phyloP scores from a whole-genome alignment of 768 basidiomycete species.

The Boletus vinaceobasis region DNA sequence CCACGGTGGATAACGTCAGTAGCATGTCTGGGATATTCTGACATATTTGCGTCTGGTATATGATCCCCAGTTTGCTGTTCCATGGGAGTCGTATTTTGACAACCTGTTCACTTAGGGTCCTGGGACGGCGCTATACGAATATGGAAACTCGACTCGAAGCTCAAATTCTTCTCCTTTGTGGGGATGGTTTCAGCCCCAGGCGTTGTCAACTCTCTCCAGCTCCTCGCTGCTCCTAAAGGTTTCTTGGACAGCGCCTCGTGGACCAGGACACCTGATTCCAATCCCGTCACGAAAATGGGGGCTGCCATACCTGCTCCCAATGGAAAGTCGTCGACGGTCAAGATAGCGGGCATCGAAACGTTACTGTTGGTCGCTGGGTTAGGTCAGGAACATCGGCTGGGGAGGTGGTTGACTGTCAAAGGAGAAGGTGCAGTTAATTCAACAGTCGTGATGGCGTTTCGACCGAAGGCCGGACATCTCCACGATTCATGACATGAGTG shows the following conservation, averaged over 20 bases:
- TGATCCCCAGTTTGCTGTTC: background rate
- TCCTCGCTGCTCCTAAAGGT: conserved; percentile 52
- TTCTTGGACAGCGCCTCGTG: conserved; percentile 44
- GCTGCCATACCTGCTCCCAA: background rate
- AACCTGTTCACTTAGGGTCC: conserved; percentile 56
- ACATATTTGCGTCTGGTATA: conserved; percentile 86
- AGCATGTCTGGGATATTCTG: conserved; percentile 80
- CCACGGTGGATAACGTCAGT: conserved; percentile 92
- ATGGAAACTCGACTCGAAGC: conserved; percentile 82
- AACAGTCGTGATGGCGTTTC: conserved; percentile 59
- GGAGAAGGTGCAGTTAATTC: conserved; percentile 71
- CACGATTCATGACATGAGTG: conserved; percentile 2
- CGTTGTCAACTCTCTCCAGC: conserved; percentile 86
- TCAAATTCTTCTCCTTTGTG: conserved; percentile 71
- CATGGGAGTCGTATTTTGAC: background rate
- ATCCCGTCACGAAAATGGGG: background rate
- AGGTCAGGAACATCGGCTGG: conserved; percentile 85
- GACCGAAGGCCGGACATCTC: conserved; percentile 26
- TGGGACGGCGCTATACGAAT: conserved; percentile 89
- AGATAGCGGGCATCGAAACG: conserved; percentile 27
- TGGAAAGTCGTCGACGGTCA: conserved; percentile 22
- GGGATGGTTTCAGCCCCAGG: conserved; percentile 68
- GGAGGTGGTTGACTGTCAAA: conserved; percentile 82
- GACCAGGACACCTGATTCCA: conserved; percentile 12
- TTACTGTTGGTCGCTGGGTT: conserved; percentile 73